phyloP scores from a whole-genome alignment of 345 rosid genomes.

The Murraya koenigii region DNA sequence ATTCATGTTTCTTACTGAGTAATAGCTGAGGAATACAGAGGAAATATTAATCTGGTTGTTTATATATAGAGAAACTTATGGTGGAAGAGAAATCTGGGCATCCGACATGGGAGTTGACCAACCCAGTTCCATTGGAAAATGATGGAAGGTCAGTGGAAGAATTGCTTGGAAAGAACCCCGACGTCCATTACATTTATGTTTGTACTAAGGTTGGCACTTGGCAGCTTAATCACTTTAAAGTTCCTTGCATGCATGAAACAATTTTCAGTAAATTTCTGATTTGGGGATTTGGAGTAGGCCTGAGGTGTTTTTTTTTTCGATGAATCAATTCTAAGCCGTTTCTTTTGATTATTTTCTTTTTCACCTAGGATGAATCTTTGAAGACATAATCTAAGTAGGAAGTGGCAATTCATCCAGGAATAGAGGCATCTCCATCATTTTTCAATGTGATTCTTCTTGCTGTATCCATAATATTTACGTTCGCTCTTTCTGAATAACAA shows the following conservation, averaged over 20 bases:
- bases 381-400: constrained; percentile 19
- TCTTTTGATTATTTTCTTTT: not conserved
- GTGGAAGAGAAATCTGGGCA: constrained; percentile 38
- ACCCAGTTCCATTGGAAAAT: constrained; percentile 58
- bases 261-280: not conserved
- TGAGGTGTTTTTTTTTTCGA: not conserved
- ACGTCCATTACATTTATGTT: constrained; percentile 71
- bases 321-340: constrained; percentile 13
- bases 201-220: constrained; percentile 52
- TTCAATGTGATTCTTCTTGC: constrained; percentile 3
- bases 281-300: not conserved
- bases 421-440: constrained; percentile 7
- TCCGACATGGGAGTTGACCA: constrained; percentile 52
- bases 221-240: not conserved
- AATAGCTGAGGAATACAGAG: not conserved
- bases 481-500: not conserved
- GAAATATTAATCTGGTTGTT: not conserved
- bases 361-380: constrained; percentile 25
- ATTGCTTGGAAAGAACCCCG: constrained; percentile 61
- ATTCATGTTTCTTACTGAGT: not conserved
- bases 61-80: constrained; percentile 51
- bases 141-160: constrained; percentile 57
- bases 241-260: not conserved
- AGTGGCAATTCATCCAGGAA: constrained; percentile 12
- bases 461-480: not conserved